phyloP scores from a whole-genome alignment of 2,329 filamentous ascomycete species.

The Monosporascus sp. region DNA sequence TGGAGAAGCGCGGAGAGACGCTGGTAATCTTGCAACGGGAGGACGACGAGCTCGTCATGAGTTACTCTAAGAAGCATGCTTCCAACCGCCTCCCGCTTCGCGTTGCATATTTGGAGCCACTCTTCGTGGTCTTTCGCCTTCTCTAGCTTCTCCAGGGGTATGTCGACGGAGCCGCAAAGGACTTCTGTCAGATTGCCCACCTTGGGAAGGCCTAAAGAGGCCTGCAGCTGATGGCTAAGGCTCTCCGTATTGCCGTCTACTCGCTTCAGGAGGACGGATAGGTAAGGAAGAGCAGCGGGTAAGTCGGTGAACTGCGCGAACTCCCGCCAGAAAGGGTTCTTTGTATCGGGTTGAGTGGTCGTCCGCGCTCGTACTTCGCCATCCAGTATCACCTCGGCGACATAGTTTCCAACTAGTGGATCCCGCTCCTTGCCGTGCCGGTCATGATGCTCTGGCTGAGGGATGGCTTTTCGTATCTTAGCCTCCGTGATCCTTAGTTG shows the following conservation, averaged over 20 bases:
- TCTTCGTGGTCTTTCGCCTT: constrained; percentile 74
- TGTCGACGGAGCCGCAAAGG: constrained; percentile 69
- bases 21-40: constrained; percentile 81
- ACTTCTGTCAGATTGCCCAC: constrained; percentile 43
- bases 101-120: constrained; percentile 80
- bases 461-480: constrained; percentile 44
- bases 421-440: constrained; percentile 37
- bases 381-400: constrained; percentile 74
- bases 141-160: constrained; percentile 74
- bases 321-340: constrained; percentile 77
- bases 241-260: constrained; percentile 47
- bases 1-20: constrained; percentile 79
- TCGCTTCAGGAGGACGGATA: constrained; percentile 69
- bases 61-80: constrained; percentile 79
- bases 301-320: constrained; percentile 73
- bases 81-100: constrained; percentile 69
- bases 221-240: constrained; percentile 38
- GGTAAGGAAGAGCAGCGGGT: constrained; percentile 60
- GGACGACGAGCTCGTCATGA: constrained; percentile 83
- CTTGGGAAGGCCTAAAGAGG: constrained; percentile 37
- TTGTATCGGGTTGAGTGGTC: constrained; percentile 63
- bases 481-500: constrained; percentile 56
- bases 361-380: constrained; percentile 74
- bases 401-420: constrained; percentile 59
- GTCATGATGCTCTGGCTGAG: constrained; percentile 23